Percentiles rank a stretch among this genome's conserved stretches.
Evolutionary conservation across 2,329 filamentous ascomycete genomes (phyloP).

Genomic region (Penicillium sp.): DNA sequence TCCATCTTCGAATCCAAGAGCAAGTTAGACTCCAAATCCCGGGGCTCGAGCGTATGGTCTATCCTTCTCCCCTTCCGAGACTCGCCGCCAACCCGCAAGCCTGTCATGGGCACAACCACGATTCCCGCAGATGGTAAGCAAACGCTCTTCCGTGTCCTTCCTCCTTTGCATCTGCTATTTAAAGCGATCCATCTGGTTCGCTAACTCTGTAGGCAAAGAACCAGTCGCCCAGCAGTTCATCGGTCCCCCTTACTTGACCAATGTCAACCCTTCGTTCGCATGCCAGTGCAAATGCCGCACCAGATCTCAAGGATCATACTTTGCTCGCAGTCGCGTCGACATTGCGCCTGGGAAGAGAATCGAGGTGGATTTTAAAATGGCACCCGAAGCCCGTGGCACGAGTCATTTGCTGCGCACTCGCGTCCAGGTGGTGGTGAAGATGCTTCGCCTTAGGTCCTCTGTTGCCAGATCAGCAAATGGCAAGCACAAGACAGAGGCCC

Average conservation of each 20-base stretch:
- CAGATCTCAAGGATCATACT: neutral
- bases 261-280: neutral
- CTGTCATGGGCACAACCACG: neutral
- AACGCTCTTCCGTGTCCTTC: neutral
- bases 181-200: neutral
- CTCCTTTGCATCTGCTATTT: neutral
- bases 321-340: neutral
- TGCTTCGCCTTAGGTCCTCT: constrained; percentile 15
- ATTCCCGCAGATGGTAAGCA: neutral
- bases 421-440: constrained; percentile 13
- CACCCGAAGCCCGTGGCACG: neutral
- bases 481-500: constrained; percentile 1
- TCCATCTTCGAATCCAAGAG: neutral
- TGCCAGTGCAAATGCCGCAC: neutral
- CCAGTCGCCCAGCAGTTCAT: neutral
- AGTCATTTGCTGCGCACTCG: constrained; percentile 11
- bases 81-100: neutral
- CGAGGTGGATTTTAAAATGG: constrained; percentile 14
- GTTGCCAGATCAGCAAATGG: neutral
- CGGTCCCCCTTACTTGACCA: neutral
- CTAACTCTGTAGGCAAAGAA: neutral
- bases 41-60: neutral
- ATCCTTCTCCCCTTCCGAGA: neutral
- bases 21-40: neutral
- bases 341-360: constrained; percentile 3